Conservation (phyloP, 2,329 filamentous ascomycete genomes). For the Botryotinia calthae region DNA sequence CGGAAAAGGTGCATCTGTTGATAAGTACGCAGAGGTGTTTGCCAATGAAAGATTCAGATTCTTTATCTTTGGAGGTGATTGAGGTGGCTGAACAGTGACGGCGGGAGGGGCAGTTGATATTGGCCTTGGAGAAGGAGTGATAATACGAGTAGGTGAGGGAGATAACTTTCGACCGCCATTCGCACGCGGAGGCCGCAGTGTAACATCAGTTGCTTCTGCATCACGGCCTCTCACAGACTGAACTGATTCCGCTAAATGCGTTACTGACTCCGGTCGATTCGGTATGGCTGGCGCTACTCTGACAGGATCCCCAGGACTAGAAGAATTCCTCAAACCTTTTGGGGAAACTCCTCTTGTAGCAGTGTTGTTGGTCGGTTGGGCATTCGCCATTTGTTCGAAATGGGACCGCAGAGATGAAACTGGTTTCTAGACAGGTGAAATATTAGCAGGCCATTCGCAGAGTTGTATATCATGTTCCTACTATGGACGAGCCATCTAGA, state of each 20-base stretch:
- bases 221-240: slow-evolving; percentile 32
- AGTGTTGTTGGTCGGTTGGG: slow-evolving; percentile 41
- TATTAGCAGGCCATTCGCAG: slow-evolving; percentile 21
- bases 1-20: slow-evolving; percentile 35
- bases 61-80: slow-evolving; percentile 58
- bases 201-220: slow-evolving; percentile 27
- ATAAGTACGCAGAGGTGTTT: slow-evolving; percentile 31
- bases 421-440: slow-evolving; percentile 58
- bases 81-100: slow-evolving; percentile 67
- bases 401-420: slow-evolving; percentile 78
- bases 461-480: slow-evolving; percentile 43
- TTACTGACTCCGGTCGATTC: slow-evolving; percentile 26
- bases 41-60: slow-evolving; percentile 30
- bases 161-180: slow-evolving; percentile 30
- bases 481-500: slow-evolving; percentile 74
- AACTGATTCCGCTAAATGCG: slow-evolving; percentile 26
- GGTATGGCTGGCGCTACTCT: slow-evolving; percentile 21
- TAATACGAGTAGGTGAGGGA: slow-evolving; percentile 32
- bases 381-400: slow-evolving; percentile 72
- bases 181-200: slow-evolving; percentile 31
- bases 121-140: slow-evolving; percentile 27
- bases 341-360: slow-evolving; percentile 33
- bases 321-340: slow-evolving; percentile 29
- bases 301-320: slow-evolving; percentile 25
- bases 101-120: slow-evolving; percentile 47